Evolutionary conservation across 176 grass and related monocot species (phyloP).

Genomic region (Ampelocalamus luodianensis): DNA sequence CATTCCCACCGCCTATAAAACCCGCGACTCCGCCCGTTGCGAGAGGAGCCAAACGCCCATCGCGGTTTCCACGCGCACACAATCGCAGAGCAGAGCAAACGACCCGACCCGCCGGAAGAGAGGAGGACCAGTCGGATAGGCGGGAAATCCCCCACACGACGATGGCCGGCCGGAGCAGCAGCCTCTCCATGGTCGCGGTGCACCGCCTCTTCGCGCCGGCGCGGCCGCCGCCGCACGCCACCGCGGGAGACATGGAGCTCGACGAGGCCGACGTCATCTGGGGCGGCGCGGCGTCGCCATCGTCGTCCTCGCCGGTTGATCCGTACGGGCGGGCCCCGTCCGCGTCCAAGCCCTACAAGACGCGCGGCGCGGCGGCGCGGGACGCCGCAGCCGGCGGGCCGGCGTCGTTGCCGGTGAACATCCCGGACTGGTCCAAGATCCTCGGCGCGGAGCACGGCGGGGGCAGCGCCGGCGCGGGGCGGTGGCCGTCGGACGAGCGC

Average conservation of each 20-base stretch:
- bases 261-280: constrained; percentile 81
- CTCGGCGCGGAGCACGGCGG: constrained; percentile 64
- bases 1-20: constrained; percentile 50
- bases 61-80: not conserved
- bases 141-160: not conserved
- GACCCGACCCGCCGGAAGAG: not conserved
- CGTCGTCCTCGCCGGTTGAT: constrained; percentile 38
- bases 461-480: constrained; percentile 25
- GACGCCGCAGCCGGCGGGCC: not conserved
- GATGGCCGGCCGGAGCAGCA: constrained; percentile 71
- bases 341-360: constrained; percentile 39
- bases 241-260: constrained; percentile 30
- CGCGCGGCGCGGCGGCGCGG: not conserved
- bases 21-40: constrained; percentile 4
- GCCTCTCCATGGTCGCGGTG: constrained; percentile 50
- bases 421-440: constrained; percentile 95
- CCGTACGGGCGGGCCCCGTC: constrained; percentile 34
- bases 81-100: not conserved
- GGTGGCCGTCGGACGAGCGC: constrained; percentile 43
- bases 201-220: constrained; percentile 68
- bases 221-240: constrained; percentile 12
- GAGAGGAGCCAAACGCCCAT: constrained; percentile 25
- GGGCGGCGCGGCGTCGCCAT: constrained; percentile 23
- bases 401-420: constrained; percentile 76
- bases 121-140: not conserved